Percentiles rank a stretch among this genome's conserved stretches.
These are phyloP conservation scores for Boletus subcaerulescens DNA, from an alignment of 768 basidiomycete species.

Conservation along the genomic window DNA sequence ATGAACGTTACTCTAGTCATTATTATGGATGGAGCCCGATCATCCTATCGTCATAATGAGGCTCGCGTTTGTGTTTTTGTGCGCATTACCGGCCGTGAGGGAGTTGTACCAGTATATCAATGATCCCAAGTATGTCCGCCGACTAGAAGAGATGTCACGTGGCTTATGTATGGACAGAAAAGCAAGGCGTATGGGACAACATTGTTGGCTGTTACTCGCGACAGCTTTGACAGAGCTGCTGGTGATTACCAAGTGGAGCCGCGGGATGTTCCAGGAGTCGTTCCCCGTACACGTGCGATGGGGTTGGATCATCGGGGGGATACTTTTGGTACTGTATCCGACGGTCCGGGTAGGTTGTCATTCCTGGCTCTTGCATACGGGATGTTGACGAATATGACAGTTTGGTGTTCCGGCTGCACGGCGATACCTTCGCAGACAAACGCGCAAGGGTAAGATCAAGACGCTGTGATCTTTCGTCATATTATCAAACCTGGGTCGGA, in stretches of 20 bases:
- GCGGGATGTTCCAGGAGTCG: slow-evolving; percentile 63
- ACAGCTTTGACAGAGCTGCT: slow-evolving; percentile 82
- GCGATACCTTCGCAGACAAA: slow-evolving; percentile 44
- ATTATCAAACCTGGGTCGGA: no score
- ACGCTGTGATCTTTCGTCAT: slow-evolving; percentile 24
- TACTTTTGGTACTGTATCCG: slow-evolving; percentile 69
- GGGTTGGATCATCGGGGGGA: slow-evolving; percentile 61
- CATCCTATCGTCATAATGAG: slow-evolving; percentile 77
- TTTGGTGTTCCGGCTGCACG: slow-evolving; percentile 63
- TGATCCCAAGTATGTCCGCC: slow-evolving; percentile 61
- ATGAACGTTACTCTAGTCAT: slow-evolving; percentile 36
- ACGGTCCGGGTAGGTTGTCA: slow-evolving; percentile 51
- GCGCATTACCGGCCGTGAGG: slow-evolving; percentile 81
- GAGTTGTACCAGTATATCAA: slow-evolving; percentile 84
- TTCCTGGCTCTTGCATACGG: background rate
- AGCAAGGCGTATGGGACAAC: slow-evolving; percentile 87
- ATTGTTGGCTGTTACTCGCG: slow-evolving; percentile 82
- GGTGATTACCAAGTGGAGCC: slow-evolving; percentile 80
- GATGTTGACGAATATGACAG: slow-evolving; percentile 34
- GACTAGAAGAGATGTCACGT: background rate
- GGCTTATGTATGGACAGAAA: slow-evolving; percentile 43
- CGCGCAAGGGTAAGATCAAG: slow-evolving; percentile 34
- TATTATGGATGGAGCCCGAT: slow-evolving; percentile 88
- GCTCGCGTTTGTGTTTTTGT: slow-evolving; percentile 75
- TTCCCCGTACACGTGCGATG: slow-evolving; percentile 60